Percentiles rank a stretch among this genome's conserved stretches.
phyloP scores from a whole-genome alignment of 768 basidiomycete species.

The Leccinum rimulosum region DNA sequence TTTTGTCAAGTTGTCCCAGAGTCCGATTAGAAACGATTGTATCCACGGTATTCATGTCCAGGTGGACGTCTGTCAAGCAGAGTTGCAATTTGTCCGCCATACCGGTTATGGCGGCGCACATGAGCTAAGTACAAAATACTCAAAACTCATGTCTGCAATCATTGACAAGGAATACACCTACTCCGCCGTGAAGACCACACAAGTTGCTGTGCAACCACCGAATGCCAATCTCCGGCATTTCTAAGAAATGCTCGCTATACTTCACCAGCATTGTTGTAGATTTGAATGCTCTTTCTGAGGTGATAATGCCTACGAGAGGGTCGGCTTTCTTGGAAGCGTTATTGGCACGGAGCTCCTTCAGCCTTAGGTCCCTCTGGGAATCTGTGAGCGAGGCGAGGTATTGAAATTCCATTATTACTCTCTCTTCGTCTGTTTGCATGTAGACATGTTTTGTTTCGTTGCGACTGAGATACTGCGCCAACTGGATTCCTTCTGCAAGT shows the following conservation, averaged over 20 bases:
- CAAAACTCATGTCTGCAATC: no score
- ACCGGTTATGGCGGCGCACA: not conserved
- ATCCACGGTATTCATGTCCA: no score
- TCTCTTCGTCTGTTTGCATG: slow-evolving; percentile 12
- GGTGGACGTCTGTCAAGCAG: not conserved
- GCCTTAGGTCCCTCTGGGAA: not conserved
- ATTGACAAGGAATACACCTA: no score
- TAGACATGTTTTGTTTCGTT: slow-evolving; percentile 11
- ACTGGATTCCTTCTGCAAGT: not conserved
- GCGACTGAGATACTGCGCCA: slow-evolving; percentile 7
- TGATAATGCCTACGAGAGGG: not conserved
- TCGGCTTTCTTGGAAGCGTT: not conserved
- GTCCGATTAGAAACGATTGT: no score
- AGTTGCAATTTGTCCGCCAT: not conserved
- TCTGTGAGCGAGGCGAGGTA: not conserved
- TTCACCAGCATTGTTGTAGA: not conserved
- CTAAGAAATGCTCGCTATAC: not conserved
- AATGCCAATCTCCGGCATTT: not conserved
- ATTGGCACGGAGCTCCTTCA: not conserved
- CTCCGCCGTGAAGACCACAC: not conserved
- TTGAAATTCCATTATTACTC: slow-evolving; percentile 10
- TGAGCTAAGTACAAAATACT: not conserved
- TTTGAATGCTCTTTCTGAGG: not conserved
- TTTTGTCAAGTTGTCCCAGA: no score
- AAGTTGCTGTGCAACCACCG: not conserved